These are phyloP conservation scores for Polyplosphaeria fusca DNA, from an alignment of 495 filamentous ascomycete species.

Conservation along the genomic window DNA sequence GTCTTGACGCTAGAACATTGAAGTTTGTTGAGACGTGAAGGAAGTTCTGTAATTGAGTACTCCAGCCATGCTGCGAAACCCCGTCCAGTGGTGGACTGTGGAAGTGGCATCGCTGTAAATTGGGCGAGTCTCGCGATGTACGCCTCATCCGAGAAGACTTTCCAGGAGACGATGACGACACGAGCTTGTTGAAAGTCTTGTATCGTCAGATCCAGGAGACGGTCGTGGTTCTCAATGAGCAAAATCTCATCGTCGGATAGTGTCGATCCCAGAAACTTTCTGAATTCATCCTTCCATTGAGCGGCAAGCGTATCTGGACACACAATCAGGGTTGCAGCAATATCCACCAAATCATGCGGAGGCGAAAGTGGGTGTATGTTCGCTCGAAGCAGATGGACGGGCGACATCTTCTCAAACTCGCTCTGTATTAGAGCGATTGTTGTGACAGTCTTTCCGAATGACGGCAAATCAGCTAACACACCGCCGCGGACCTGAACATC, in stretches of 20 bases:
- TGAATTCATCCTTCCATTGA: slow-evolving; percentile 66
- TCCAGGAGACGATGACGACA: slow-evolving; percentile 56
- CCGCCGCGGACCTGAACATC: slow-evolving; percentile 58
- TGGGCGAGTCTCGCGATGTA: slow-evolving; percentile 53
- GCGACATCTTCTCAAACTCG: slow-evolving; percentile 34
- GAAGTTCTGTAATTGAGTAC: slow-evolving; percentile 44
- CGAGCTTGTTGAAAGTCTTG: slow-evolving; percentile 48
- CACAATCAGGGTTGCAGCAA: slow-evolving; percentile 68
- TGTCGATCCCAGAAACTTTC: slow-evolving; percentile 52
- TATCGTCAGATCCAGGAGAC: slow-evolving; percentile 43
- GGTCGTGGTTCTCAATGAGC: slow-evolving; percentile 37
- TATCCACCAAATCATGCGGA: slow-evolving; percentile 39
- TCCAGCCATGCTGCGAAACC: slow-evolving; percentile 56
- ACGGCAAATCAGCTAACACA: slow-evolving; percentile 71
- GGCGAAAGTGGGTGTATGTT: neutral
- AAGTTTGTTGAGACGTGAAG: slow-evolving; percentile 44
- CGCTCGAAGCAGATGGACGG: slow-evolving; percentile 1
- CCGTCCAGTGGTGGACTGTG: slow-evolving; percentile 42
- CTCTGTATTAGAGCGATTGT: slow-evolving; percentile 62
- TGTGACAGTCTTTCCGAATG: slow-evolving; percentile 80
- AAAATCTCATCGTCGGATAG: slow-evolving; percentile 42
- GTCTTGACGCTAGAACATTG: slow-evolving; percentile 29
- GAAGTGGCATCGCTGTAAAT: slow-evolving; percentile 52
- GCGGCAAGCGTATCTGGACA: slow-evolving; percentile 58
- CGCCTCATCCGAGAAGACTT: slow-evolving; percentile 43